Percentiles rank a stretch among this genome's conserved stretches.
These are phyloP conservation scores for Pseudogymnoascus sp. DNA, from an alignment of 2,329 filamentous ascomycete genomes.

Conservation along the genomic window DNA sequence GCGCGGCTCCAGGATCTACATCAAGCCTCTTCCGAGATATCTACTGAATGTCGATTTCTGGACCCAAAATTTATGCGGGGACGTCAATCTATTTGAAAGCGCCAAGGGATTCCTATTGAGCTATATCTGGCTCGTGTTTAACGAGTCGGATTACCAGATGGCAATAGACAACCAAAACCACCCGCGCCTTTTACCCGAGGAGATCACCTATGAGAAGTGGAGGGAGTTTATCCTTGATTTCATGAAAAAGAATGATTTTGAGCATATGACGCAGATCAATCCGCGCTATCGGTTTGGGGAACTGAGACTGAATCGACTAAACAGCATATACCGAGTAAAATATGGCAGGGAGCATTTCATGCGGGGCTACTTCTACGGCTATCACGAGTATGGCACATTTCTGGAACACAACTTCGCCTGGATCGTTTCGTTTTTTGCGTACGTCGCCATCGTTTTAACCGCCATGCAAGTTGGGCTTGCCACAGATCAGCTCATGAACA, in stretches of 20 bases:
- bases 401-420: conserved; percentile 36
- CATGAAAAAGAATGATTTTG: conserved; percentile 12
- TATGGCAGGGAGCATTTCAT: conserved; percentile 9
- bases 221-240: conserved; percentile 16
- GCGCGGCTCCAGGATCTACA: conserved; percentile 23
- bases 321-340: conserved; percentile 18
- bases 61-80: conserved; percentile 11
- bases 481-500: conserved; percentile 28
- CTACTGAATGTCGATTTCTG: conserved; percentile 25
- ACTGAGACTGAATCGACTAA: conserved; percentile 28
- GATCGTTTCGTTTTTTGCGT: conserved; percentile 34
- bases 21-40: conserved; percentile 29
- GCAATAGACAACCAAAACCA: conserved; percentile 21
- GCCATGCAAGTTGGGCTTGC: conserved; percentile 43
- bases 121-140: conserved; percentile 27
- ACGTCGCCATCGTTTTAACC: conserved; percentile 37
- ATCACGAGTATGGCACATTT: conserved; percentile 32
- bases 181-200: conserved; percentile 22
- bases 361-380: conserved; percentile 12
- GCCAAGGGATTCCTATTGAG: conserved; percentile 29
- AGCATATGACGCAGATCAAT: conserved; percentile 18
- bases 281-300: conserved; percentile 30
- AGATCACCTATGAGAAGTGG: conserved; percentile 21
- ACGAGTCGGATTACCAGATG: conserved; percentile 31
- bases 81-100: conserved; percentile 7